These are phyloP conservation scores for Boletus rubropictus DNA, from an alignment of 768 basidiomycete species.

Conservation along the genomic window DNA sequence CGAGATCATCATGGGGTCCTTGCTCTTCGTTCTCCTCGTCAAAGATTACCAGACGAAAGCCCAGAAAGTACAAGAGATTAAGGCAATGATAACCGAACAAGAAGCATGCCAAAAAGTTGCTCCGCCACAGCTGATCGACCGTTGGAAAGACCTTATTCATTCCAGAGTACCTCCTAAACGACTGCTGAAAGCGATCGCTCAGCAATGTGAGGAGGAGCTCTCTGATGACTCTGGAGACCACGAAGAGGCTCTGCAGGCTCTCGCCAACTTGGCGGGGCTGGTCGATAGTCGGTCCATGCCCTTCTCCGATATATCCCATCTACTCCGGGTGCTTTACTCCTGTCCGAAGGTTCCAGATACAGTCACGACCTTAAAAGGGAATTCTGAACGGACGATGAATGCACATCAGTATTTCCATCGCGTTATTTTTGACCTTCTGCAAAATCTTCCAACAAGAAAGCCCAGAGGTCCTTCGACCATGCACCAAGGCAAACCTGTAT, in stretches of 20 bases:
- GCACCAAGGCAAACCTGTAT: background rate
- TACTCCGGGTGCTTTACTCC: constrained; percentile 44
- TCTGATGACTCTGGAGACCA: constrained; percentile 23
- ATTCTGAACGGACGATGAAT: constrained; percentile 26
- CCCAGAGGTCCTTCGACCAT: constrained; percentile 16
- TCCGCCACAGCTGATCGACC: constrained; percentile 13
- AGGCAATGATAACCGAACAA: constrained; percentile 17
- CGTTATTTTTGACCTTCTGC: constrained; percentile 40
- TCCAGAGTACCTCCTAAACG: constrained; percentile 24
- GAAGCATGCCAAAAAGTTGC: constrained; percentile 9
- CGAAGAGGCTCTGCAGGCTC: constrained; percentile 47
- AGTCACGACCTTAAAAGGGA: constrained; percentile 34
- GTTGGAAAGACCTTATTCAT: constrained; percentile 17
- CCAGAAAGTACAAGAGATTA: constrained; percentile 25
- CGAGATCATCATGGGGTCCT: constrained; percentile 70
- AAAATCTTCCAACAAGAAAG: constrained; percentile 27
- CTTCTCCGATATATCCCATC: constrained; percentile 37
- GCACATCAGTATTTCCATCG: constrained; percentile 46
- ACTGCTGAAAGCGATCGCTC: constrained; percentile 31
- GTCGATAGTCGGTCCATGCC: constrained; percentile 48
- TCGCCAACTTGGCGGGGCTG: constrained; percentile 51
- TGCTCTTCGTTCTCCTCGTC: constrained; percentile 60
- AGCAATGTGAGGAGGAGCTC: constrained; percentile 28
- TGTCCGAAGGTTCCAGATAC: constrained; percentile 37
- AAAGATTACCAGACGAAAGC: constrained; percentile 53